These are phyloP conservation scores for Neofusicoccum laricinum DNA, from an alignment of 2,329 filamentous ascomycete species.

Conservation along the genomic window DNA sequence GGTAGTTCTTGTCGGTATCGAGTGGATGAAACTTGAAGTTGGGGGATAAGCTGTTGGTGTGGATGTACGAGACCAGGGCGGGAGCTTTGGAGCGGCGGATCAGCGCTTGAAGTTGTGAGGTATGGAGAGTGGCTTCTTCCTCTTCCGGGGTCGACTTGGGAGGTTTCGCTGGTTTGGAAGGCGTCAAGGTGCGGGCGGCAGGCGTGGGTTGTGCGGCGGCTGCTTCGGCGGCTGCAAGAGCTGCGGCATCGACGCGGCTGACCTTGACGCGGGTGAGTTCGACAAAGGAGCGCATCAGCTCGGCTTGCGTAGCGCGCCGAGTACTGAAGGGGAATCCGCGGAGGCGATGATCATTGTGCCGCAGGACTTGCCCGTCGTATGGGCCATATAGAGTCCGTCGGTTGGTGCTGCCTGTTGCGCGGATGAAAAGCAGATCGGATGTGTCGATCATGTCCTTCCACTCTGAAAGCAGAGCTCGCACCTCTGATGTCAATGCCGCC, in stretches of 20 bases:
- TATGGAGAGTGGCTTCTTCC: slow-evolving; percentile 77
- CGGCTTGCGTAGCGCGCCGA: slow-evolving; percentile 83
- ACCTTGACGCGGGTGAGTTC: slow-evolving; percentile 91
- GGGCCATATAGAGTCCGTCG: slow-evolving; percentile 83
- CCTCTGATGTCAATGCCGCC: slow-evolving; percentile 81
- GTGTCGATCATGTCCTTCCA: slow-evolving; percentile 86
- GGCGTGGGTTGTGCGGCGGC: slow-evolving; percentile 34
- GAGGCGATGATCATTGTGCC: slow-evolving; percentile 73
- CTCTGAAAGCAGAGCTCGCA: slow-evolving; percentile 73
- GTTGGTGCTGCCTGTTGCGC: slow-evolving; percentile 85
- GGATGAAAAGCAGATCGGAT: slow-evolving; percentile 80
- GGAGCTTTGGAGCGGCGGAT: slow-evolving; percentile 88
- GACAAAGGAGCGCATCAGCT: slow-evolving; percentile 91
- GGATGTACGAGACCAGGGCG: slow-evolving; percentile 78
- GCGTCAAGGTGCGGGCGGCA: slow-evolving; percentile 25
- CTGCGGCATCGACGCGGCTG: slow-evolving; percentile 68
- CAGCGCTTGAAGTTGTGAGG: slow-evolving; percentile 81
- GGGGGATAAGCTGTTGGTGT: slow-evolving; percentile 67
- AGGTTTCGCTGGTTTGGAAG: slow-evolving; percentile 49
- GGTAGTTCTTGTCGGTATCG: slow-evolving; percentile 62
- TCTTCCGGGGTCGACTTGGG: slow-evolving; percentile 75
- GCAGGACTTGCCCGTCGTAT: slow-evolving; percentile 83
- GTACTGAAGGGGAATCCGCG: slow-evolving; percentile 93
- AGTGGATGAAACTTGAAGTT: slow-evolving; percentile 72
- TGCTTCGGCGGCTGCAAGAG: slow-evolving; percentile 50